phyloP scores from a whole-genome alignment of 768 basidiomycete species.

The Boletus vinaceobasis region DNA sequence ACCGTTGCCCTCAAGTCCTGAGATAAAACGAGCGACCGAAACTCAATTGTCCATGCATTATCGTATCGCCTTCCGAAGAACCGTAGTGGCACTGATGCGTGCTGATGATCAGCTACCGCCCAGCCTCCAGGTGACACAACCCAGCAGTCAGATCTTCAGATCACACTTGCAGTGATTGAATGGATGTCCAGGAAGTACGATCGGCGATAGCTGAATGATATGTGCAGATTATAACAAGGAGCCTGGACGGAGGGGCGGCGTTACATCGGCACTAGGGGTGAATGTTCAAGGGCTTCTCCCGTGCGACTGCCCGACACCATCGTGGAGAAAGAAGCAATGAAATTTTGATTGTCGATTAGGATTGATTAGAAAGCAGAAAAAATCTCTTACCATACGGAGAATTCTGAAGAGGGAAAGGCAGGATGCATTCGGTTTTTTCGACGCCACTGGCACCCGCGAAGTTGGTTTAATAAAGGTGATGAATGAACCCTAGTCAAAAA shows the following conservation, averaged over 20 bases:
- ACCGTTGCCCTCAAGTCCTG: neutral
- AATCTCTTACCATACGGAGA: neutral
- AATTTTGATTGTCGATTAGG: neutral
- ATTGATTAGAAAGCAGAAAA: neutral
- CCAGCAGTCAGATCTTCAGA: neutral
- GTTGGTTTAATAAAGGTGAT: neutral
- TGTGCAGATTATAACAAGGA: neutral
- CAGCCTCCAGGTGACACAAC: neutral
- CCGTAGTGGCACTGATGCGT: neutral
- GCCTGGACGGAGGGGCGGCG: neutral
- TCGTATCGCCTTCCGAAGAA: neutral
- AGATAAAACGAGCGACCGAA: neutral
- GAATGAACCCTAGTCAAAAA: neutral
- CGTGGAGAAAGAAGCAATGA: constrained; percentile 12
- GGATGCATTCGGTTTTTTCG: neutral
- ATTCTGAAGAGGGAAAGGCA: neutral
- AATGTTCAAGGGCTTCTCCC: neutral
- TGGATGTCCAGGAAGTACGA: neutral
- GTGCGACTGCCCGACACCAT: constrained; percentile 10
- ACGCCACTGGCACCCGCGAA: no score
- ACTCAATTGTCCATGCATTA: no score
- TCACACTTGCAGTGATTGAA: neutral
- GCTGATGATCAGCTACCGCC: neutral
- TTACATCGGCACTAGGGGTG: neutral
- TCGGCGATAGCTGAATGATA: neutral